Conservation (phyloP, 257 asterid species). For the Gentiana straminea region DNA sequence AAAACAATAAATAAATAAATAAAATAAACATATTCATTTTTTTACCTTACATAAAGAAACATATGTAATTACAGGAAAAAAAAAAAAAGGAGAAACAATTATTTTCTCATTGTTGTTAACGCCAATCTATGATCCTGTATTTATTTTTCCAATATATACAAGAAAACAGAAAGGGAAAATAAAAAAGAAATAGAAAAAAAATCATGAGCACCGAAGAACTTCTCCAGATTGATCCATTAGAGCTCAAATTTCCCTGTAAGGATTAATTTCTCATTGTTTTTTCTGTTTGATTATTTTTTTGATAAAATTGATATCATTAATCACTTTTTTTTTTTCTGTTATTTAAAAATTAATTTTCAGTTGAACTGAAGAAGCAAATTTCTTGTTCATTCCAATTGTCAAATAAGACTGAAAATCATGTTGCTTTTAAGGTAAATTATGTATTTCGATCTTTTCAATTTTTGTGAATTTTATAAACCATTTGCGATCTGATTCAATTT, state of each 20-base stretch:
- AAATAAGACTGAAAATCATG: constrained; percentile 59
- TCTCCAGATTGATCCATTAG: constrained; percentile 47
- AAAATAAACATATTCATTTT: too few relatives aligned
- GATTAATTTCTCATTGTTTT: neutral
- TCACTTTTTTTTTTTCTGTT: neutral
- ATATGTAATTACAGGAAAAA: neutral
- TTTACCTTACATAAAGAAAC: neutral
- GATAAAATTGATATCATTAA: neutral
- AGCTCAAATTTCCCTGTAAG: constrained; percentile 60
- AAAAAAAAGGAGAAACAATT: neutral
- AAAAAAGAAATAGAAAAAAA: neutral
- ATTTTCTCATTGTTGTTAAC: neutral
- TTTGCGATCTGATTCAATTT: too few relatives aligned
- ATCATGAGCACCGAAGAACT: constrained; percentile 50
- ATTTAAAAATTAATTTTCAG: constrained; percentile 22
- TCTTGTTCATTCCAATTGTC: constrained; percentile 61
- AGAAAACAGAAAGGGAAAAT: neutral
- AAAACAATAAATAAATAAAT: neutral
- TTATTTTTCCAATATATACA: neutral
- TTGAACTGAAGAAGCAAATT: constrained; percentile 77
- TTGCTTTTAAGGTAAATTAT: constrained; percentile 53
- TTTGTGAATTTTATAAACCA: too few relatives aligned
- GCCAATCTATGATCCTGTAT: neutral
- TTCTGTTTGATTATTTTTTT: neutral
- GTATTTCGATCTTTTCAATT: too few relatives aligned